Evolutionary conservation across 2,329 filamentous ascomycete species (phyloP).

Genomic region (Drechslerella dactyloides): DNA sequence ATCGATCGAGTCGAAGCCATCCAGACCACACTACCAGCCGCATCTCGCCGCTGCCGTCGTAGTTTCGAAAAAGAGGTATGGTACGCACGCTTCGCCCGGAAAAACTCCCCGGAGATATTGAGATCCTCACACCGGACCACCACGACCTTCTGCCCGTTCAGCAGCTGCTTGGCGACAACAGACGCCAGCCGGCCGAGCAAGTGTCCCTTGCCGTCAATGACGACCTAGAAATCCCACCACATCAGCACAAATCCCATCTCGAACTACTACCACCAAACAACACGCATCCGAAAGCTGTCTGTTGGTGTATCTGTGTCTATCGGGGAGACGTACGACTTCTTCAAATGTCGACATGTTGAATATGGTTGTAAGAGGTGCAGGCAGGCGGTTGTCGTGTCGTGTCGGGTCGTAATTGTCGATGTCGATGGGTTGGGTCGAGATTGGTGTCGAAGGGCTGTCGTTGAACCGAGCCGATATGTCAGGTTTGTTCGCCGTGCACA

Average conservation of each 20-base stretch:
- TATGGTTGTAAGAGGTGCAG: constrained; percentile 23
- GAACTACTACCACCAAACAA: neutral
- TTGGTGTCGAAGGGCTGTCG: neutral
- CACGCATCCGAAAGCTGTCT: neutral
- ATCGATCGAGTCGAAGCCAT: no score
- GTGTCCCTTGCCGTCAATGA: constrained; percentile 99
- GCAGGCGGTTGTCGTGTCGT: constrained; percentile 17
- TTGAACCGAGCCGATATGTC: neutral
- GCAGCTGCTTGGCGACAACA: constrained; percentile 98
- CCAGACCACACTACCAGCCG: no score
- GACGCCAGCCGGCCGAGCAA: constrained; percentile 98
- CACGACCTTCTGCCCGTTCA: constrained; percentile 99
- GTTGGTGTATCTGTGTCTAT: neutral
- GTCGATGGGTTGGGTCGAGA: neutral
- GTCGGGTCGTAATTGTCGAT: constrained; percentile 12
- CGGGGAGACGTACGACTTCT: constrained; percentile 44
- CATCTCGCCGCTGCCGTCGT: no score
- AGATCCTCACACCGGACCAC: constrained; percentile 98
- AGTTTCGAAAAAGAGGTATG: constrained; percentile 6
- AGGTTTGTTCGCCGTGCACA: neutral
- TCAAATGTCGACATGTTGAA: constrained; percentile 48
- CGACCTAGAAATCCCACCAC: constrained; percentile 68
- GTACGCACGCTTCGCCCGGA: constrained; percentile 98
- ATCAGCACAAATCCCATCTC: constrained; percentile 26
- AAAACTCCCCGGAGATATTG: constrained; percentile 99